Conservation (phyloP, 2,329 filamentous ascomycete species). For the Diaporthe batatas region DNA sequence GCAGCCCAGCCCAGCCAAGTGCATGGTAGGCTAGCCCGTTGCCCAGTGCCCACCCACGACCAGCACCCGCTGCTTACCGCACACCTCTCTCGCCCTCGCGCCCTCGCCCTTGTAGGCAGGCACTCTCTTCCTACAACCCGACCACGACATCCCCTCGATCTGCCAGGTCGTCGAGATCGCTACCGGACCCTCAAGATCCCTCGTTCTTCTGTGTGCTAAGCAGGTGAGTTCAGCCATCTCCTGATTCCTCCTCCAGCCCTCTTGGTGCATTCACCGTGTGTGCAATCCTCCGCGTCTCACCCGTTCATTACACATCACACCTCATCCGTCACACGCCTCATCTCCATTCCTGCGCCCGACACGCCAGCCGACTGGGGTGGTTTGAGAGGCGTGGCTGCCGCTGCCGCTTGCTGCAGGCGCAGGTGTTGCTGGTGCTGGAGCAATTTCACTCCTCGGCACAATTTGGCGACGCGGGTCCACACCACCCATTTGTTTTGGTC, state of each 20-base stretch:
- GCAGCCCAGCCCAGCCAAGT: constrained; percentile 9
- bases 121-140: constrained; percentile 10
- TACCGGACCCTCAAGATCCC: not conserved
- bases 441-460: constrained; percentile 42
- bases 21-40: constrained; percentile 18
- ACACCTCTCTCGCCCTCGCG: constrained; percentile 11
- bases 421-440: constrained; percentile 29
- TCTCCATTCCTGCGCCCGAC: constrained; percentile 25
- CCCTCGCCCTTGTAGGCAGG: constrained; percentile 11
- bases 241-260: not conserved
- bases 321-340: constrained; percentile 8
- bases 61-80: constrained; percentile 21
- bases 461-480: constrained; percentile 41
- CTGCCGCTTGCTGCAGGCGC: constrained; percentile 16
- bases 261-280: not conserved
- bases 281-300: not conserved
- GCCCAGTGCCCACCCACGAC: constrained; percentile 19
- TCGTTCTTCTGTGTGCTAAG: constrained; percentile 12
- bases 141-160: not conserved
- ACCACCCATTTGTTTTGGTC: constrained; percentile 41
- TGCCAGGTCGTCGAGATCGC: constrained; percentile 12
- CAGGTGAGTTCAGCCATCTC: constrained; percentile 35
- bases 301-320: constrained; percentile 7
- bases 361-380: constrained; percentile 17
- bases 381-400: constrained; percentile 32